A percentile compares a stretch with the other conserved stretches of the same genome.
These are phyloP conservation scores for Chionographis japonica DNA, from an alignment of 106 monocot species.

Conservation along the genomic window DNA sequence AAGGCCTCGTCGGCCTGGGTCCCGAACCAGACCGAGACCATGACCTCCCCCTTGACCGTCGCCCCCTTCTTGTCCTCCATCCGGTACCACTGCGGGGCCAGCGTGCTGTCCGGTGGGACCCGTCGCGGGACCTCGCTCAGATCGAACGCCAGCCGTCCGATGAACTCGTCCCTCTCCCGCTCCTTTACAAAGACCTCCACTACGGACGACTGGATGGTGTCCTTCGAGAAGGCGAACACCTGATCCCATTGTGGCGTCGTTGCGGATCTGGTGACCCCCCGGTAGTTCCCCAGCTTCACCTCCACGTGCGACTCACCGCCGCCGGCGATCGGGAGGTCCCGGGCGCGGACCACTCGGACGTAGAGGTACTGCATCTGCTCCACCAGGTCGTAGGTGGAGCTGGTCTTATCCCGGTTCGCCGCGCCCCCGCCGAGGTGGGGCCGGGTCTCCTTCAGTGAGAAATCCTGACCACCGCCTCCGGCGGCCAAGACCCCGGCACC, in stretches of 20 bases:
- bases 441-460: slow-evolving; percentile 55
- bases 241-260: slow-evolving; percentile 46
- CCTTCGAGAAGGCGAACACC: slow-evolving; percentile 75
- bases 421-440: slow-evolving; percentile 35
- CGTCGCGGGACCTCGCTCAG: slow-evolving; percentile 56
- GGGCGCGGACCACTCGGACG: slow-evolving; percentile 52
- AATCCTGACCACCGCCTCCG: slow-evolving; percentile 26
- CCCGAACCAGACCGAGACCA: slow-evolving; percentile 76
- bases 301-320: slow-evolving; percentile 29
- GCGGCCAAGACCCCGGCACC: neutral
- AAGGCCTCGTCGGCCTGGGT: slow-evolving; percentile 86
- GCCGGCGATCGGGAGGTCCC: slow-evolving; percentile 19
- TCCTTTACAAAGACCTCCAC: slow-evolving; percentile 60
- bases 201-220: slow-evolving; percentile 54
- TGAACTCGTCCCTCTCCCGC: slow-evolving; percentile 43
- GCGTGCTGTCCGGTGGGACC: slow-evolving; percentile 71
- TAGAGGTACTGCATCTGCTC: slow-evolving; percentile 65
- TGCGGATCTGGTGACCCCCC: slow-evolving; percentile 37
- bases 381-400: slow-evolving; percentile 50
- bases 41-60: slow-evolving; percentile 41
- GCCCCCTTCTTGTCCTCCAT: slow-evolving; percentile 47
- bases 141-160: slow-evolving; percentile 61
- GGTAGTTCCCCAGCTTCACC: slow-evolving; percentile 76
- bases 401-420: slow-evolving; percentile 22
- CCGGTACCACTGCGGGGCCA: slow-evolving; percentile 82